These are phyloP conservation scores for Talinum fruticosum DNA, from an alignment of 148 eudicot species.

Conservation along the genomic window DNA sequence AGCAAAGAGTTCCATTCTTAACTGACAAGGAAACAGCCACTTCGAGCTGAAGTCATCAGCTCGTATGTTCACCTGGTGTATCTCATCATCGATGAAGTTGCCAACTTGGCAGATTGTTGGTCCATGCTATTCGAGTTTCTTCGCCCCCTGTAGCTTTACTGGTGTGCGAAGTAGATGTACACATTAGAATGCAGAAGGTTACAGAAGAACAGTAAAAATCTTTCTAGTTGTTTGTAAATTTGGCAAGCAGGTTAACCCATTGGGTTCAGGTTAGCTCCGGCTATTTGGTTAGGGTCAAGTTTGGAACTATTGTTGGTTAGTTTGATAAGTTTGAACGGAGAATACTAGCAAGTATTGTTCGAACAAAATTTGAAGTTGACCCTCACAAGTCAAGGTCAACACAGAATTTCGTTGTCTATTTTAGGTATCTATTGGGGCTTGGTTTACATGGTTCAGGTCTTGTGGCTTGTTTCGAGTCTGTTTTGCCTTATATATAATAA, in stretches of 20 bases:
- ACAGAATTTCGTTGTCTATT: no score
- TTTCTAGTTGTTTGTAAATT: background rate
- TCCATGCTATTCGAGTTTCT: no score
- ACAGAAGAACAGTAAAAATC: background rate
- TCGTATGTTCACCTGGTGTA: background rate
- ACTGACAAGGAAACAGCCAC: background rate
- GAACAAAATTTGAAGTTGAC: no score
- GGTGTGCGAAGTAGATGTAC: background rate
- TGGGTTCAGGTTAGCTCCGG: background rate
- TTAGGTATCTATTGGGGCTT: no score
- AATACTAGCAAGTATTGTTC: background rate
- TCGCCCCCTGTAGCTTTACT: background rate
- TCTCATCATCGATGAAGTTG: background rate
- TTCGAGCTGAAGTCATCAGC: background rate
- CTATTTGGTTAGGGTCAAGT: background rate
- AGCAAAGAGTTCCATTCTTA: background rate
- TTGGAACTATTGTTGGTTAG: background rate
- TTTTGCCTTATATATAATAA: no score
- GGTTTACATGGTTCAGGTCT: no score
- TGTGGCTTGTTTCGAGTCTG: no score
- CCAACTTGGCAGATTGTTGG: background rate
- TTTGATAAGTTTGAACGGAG: background rate
- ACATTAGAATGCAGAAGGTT: background rate
- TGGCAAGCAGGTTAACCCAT: background rate
- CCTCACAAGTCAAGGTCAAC: no score